phyloP scores from a whole-genome alignment of 345 rosid species.

The Punica granatum region DNA sequence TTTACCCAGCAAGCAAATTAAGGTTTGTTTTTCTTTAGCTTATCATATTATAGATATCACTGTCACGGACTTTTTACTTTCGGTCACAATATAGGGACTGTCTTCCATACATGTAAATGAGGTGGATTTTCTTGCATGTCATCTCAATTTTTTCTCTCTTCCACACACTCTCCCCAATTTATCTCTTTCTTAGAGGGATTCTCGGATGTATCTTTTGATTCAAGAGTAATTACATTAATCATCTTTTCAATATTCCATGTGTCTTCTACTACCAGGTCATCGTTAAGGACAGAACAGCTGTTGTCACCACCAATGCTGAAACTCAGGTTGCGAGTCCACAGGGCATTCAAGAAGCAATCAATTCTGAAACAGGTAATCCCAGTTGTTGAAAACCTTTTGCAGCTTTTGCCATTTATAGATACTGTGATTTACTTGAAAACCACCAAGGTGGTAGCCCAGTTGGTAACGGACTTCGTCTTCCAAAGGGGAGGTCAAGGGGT shows the following conservation, averaged over 20 bases:
- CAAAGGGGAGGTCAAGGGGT: too few relatives aligned
- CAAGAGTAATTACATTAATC: background rate
- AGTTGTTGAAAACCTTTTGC: background rate
- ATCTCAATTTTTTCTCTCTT: too few relatives aligned
- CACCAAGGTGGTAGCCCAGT: too few relatives aligned
- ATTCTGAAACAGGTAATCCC: constrained; percentile 53
- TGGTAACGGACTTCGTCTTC: too few relatives aligned
- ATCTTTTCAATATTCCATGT: background rate
- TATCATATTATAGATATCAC: background rate
- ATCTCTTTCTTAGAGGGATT: background rate
- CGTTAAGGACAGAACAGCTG: constrained; percentile 79
- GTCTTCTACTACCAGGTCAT: constrained; percentile 38
- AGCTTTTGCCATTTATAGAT: background rate
- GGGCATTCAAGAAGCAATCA: constrained; percentile 81
- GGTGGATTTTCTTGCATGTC: too few relatives aligned
- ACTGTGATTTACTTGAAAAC: too few relatives aligned
- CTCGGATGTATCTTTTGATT: background rate
- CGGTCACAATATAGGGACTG: background rate
- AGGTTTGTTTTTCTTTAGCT: constrained; percentile 34
- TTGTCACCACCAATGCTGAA: constrained; percentile 67
- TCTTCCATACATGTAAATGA: too few relatives aligned
- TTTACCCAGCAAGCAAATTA: constrained; percentile 85
- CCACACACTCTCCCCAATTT: too few relatives aligned
- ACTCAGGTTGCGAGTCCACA: constrained; percentile 68
- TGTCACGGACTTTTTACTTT: background rate